Percentiles rank a stretch among this genome's conserved stretches.
These are phyloP conservation scores for Lachnellula arida DNA, from an alignment of 2,329 filamentous ascomycete genomes.

Conservation along the genomic window DNA sequence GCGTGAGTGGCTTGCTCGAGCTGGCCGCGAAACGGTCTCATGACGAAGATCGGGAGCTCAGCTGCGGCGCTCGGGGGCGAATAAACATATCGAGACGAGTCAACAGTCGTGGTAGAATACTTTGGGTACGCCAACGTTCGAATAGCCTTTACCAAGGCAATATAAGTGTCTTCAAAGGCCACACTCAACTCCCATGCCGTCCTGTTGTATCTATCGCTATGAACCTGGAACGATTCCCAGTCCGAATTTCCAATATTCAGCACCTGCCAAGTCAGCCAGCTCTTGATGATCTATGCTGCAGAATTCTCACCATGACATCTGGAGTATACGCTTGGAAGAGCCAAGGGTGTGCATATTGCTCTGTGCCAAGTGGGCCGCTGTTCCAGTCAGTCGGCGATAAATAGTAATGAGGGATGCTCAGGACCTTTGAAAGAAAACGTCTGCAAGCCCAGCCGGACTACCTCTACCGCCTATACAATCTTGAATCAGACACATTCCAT, in stretches of 20 bases:
- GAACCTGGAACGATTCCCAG: slow-evolving; percentile 27
- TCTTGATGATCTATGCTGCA: neutral
- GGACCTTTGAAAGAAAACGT: slow-evolving; percentile 28
- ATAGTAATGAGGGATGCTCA: neutral
- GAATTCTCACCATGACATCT: slow-evolving; percentile 29
- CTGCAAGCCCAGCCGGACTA: slow-evolving; percentile 22
- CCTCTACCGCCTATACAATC: slow-evolving; percentile 33
- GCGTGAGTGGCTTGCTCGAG: slow-evolving; percentile 32
- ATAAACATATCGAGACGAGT: slow-evolving; percentile 9
- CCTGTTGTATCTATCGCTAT: slow-evolving; percentile 30
- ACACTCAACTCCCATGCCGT: slow-evolving; percentile 28
- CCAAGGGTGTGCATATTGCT: slow-evolving; percentile 33
- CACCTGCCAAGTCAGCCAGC: slow-evolving; percentile 21
- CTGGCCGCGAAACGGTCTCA: slow-evolving; percentile 34
- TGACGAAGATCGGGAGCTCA: slow-evolving; percentile 34
- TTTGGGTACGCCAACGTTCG: slow-evolving; percentile 25
- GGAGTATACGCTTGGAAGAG: slow-evolving; percentile 33
- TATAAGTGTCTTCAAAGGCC: slow-evolving; percentile 33
- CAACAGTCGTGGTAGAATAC: slow-evolving; percentile 9
- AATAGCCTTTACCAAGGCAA: slow-evolving; percentile 34
- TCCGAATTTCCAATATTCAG: slow-evolving; percentile 33
- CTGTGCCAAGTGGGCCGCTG: slow-evolving; percentile 27
- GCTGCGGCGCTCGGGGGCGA: slow-evolving; percentile 19
- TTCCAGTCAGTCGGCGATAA: slow-evolving; percentile 10
- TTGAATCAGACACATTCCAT: slow-evolving; percentile 33